A percentile compares a stretch with the other conserved stretches of the same genome.
Evolutionary conservation across 371 early-diverging fungal genomes (phyloP).

Genomic region (Vairimorpha apis): DNA sequence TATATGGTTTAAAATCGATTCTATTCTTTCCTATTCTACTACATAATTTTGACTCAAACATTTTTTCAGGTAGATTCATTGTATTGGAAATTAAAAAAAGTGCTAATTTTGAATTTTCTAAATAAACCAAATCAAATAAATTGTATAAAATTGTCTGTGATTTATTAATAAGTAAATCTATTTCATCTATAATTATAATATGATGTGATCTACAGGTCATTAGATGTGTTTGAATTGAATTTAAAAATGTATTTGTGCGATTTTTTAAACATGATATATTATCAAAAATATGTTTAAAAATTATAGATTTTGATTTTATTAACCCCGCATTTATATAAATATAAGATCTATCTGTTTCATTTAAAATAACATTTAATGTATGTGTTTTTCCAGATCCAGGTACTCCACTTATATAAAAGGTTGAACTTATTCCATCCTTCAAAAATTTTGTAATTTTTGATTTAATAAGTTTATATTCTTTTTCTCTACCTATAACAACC

Average conservation of each 20-base stretch:
- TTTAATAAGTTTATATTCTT: conserved; percentile 53
- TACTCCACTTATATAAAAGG: conserved; percentile 62
- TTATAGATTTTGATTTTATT: conserved; percentile 27
- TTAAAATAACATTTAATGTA: conserved; percentile 46
- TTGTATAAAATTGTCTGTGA: conserved; percentile 88
- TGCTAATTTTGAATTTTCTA: conserved; percentile 69
- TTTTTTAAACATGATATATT: background rate
- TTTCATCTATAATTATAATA: conserved; percentile 82
- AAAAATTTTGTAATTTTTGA: conserved; percentile 43
- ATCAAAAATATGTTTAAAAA: conserved; percentile 44
- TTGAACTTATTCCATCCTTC: conserved; percentile 28
- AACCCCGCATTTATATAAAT: conserved; percentile 36
- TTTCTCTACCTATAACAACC: conserved; percentile 54
- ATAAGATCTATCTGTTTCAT: conserved; percentile 27
- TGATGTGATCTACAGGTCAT: conserved; percentile 31
- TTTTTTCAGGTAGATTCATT: conserved; percentile 88
- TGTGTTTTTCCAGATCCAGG: conserved; percentile 63
- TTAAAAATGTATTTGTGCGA: background rate
- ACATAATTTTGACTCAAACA: conserved; percentile 78
- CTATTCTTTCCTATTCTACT: conserved; percentile 72
- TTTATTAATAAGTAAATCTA: conserved; percentile 82
- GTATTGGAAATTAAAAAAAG: conserved; percentile 93
- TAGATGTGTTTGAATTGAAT: conserved; percentile 27
- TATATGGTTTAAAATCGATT: conserved; percentile 59
- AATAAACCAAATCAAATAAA: conserved; percentile 87